Evolutionary conservation across 192 early-diverging fungal genomes (phyloP).

Genomic region (Coemansia sp.): DNA sequence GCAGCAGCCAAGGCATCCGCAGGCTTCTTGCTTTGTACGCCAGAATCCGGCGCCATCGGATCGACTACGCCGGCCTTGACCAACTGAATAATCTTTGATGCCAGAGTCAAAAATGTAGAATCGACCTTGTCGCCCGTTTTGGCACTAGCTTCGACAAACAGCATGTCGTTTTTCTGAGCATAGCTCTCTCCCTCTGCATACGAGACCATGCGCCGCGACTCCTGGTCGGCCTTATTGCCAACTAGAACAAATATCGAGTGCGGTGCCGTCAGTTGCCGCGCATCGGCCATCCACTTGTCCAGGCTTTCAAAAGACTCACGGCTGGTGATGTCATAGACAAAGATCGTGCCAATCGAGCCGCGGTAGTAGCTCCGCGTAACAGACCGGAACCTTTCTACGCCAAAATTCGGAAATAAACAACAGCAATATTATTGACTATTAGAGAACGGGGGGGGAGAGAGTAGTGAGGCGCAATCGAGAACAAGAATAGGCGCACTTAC

Average conservation of each 20-base stretch:
- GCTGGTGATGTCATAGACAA: constrained; percentile 83
- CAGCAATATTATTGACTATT: constrained; percentile 12
- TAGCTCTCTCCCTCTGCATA: constrained; percentile 59
- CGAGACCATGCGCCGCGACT: constrained; percentile 48
- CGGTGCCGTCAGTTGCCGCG: constrained; percentile 66
- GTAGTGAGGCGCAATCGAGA: not conserved
- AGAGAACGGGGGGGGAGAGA: no score
- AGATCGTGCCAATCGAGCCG: constrained; percentile 75
- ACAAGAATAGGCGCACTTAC: constrained; percentile 15
- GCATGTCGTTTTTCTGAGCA: constrained; percentile 58
- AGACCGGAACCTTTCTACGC: constrained; percentile 64
- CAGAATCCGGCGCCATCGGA: constrained; percentile 34
- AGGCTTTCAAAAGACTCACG: constrained; percentile 64
- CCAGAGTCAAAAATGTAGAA: constrained; percentile 39
- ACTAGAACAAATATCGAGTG: constrained; percentile 72
- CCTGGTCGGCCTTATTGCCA: constrained; percentile 67
- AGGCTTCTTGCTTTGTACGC: constrained; percentile 57
- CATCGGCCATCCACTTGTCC: constrained; percentile 69
- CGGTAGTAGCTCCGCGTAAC: constrained; percentile 81
- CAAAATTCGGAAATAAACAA: constrained; percentile 5
- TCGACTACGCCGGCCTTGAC: constrained; percentile 40
- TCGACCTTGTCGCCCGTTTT: constrained; percentile 67
- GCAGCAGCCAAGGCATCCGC: constrained; percentile 12
- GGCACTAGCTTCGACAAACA: constrained; percentile 67
- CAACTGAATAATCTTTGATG: constrained; percentile 19